Conservation (phyloP, 2,329 filamentous ascomycete species). For the Blastomyces gilchristii region DNA sequence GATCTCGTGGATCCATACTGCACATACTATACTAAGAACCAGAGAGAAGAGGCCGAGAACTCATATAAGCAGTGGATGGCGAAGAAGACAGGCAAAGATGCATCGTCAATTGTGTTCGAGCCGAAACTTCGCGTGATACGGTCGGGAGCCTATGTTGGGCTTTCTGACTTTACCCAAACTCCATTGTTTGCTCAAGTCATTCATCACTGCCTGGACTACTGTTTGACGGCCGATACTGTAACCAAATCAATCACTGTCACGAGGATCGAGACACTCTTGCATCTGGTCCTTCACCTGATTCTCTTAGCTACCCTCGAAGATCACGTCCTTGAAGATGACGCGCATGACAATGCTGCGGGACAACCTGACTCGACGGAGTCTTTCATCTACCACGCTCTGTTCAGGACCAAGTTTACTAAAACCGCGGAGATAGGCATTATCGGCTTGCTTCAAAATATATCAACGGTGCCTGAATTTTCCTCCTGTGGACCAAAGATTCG, state of each 20-base stretch:
- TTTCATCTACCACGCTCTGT: conserved; percentile 63
- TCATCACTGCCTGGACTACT: conserved; percentile 77
- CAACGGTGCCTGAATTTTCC: conserved; percentile 63
- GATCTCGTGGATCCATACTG: conserved; percentile 91
- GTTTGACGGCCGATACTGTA: conserved; percentile 55
- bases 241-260: conserved; percentile 70
- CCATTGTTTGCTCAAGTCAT: conserved; percentile 83
- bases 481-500: conserved; percentile 74
- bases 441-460: conserved; percentile 43
- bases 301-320: conserved; percentile 83
- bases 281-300: conserved; percentile 79
- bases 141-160: conserved; percentile 63
- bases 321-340: conserved; percentile 46
- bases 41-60: conserved; percentile 86
- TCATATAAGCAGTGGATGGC: conserved; percentile 81
- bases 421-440: conserved; percentile 40
- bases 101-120: conserved; percentile 82
- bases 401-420: conserved; percentile 44
- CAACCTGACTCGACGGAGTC: conserved; percentile 26
- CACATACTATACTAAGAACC: conserved; percentile 92
- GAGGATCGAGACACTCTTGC: conserved; percentile 80
- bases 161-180: conserved; percentile 72
- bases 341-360: conserved; percentile 34
- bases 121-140: conserved; percentile 68
- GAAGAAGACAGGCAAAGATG: conserved; percentile 70